These are phyloP conservation scores for Porpolomopsis calyptriformis DNA, from an alignment of 768 basidiomycete species.

Conservation along the genomic window DNA sequence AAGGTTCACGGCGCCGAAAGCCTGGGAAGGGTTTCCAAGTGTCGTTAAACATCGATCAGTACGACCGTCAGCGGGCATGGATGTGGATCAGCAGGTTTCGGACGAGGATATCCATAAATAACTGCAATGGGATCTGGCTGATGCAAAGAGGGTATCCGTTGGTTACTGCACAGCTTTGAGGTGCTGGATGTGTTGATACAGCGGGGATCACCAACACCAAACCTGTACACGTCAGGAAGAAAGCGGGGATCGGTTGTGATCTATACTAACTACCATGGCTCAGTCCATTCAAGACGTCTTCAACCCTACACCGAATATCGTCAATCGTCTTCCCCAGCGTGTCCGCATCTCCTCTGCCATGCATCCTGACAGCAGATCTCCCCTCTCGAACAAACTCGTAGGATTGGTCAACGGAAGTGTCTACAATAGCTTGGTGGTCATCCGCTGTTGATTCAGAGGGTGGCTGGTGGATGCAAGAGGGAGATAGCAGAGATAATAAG, in stretches of 20 bases:
- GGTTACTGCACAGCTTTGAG: too few relatives aligned
- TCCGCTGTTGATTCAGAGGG: neutral
- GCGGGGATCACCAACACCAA: too few relatives aligned
- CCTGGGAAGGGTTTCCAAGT: neutral
- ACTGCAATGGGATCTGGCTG: too few relatives aligned
- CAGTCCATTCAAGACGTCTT: neutral
- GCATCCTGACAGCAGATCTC: neutral
- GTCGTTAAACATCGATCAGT: neutral
- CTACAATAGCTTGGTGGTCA: neutral
- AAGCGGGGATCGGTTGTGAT: too few relatives aligned
- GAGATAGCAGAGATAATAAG: slow-evolving; percentile 19
- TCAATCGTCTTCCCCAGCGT: neutral
- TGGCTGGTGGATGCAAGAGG: neutral
- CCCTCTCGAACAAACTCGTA: neutral
- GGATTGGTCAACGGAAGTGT: neutral
- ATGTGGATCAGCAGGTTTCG: neutral
- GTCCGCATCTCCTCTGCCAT: neutral
- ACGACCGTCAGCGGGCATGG: too few relatives aligned
- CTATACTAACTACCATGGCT: too few relatives aligned
- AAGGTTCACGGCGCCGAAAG: too few relatives aligned
- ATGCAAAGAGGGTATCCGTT: too few relatives aligned
- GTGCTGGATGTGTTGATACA: too few relatives aligned
- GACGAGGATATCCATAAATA: too few relatives aligned
- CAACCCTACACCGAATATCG: neutral
- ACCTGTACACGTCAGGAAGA: too few relatives aligned